Percentiles rank a stretch among this genome's conserved stretches.
phyloP scores from a whole-genome alignment of 345 rosid genomes.

The Brassica incana region DNA sequence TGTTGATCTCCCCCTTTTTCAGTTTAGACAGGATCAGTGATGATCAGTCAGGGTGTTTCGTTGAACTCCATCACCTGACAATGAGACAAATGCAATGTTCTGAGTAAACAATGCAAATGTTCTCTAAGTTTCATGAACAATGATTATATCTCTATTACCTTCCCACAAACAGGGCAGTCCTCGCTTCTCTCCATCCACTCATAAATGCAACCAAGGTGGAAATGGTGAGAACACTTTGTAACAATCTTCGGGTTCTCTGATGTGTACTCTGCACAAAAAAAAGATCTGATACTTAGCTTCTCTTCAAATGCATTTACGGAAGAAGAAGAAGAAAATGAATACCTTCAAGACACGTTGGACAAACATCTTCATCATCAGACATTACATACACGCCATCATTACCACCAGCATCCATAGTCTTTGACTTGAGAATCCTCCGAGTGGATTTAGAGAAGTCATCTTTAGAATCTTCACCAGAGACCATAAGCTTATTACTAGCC shows the following conservation, averaged over 20 bases:
- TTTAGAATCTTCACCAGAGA: slow-evolving; percentile 54
- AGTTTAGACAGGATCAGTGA: slow-evolving; percentile 3
- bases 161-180: slow-evolving; percentile 93
- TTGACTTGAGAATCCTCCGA: slow-evolving; percentile 51
- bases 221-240: slow-evolving; percentile 93
- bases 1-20: slow-evolving; percentile 12
- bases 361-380: slow-evolving; percentile 88
- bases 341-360: slow-evolving; percentile 99
- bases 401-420: slow-evolving; percentile 44
- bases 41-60: slow-evolving; percentile 32
- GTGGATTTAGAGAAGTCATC: slow-evolving; percentile 56
- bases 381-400: slow-evolving; percentile 50
- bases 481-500: slow-evolving; percentile 44
- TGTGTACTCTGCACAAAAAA: slow-evolving; percentile 68
- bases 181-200: slow-evolving; percentile 99
- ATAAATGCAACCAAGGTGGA: slow-evolving; percentile 96
- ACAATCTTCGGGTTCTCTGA: slow-evolving; percentile 88
- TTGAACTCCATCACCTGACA: slow-evolving; percentile 41
- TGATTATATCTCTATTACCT: slow-evolving; percentile 48
- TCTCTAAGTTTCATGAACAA: not conserved
- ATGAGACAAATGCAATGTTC: not conserved
- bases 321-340: slow-evolving; percentile 1
- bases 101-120: not conserved
- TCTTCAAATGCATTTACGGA: slow-evolving; percentile 8
- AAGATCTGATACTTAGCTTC: not conserved